phyloP scores from a whole-genome alignment of 305 asterid species.

The Lippia alba region DNA sequence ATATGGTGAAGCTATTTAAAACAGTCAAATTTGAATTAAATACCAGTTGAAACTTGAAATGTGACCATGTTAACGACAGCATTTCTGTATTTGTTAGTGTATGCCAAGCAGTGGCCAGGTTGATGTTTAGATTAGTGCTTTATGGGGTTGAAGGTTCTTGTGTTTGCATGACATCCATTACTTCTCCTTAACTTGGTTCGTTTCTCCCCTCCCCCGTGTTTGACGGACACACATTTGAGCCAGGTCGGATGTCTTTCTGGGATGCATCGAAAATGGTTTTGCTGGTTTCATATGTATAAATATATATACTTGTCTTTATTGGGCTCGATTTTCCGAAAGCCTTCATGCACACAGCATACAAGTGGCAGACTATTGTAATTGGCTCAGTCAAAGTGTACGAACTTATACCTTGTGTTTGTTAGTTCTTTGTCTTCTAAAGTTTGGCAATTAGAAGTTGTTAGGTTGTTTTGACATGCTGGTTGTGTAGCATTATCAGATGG shows the following conservation, averaged over 20 bases:
- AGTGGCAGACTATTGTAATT: constrained; percentile 18
- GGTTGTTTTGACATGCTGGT: constrained; percentile 14
- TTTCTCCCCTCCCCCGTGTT: too few species aligned
- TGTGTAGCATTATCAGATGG: neutral
- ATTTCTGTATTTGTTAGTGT: neutral
- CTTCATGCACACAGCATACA: neutral
- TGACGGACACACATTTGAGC: too few species aligned
- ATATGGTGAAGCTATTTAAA: constrained; percentile 10
- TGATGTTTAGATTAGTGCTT: neutral
- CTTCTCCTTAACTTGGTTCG: neutral
- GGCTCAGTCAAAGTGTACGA: constrained; percentile 3
- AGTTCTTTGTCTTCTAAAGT: constrained; percentile 10
- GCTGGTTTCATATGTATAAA: constrained; percentile 1
- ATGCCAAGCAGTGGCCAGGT: neutral
- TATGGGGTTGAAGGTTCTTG: neutral
- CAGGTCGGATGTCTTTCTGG: neutral
- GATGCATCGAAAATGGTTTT: constrained; percentile 6
- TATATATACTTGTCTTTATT: neutral
- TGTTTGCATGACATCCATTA: neutral
- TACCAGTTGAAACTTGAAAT: neutral
- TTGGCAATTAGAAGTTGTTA: constrained; percentile 10
- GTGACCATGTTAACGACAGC: neutral
- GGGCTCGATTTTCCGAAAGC: neutral
- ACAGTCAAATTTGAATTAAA: neutral
- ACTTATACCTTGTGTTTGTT: neutral